Base-by-base conservation (phyloP, 2,329 filamentous ascomycete genomes). In the Colletotrichum endophyticum region DNA sequence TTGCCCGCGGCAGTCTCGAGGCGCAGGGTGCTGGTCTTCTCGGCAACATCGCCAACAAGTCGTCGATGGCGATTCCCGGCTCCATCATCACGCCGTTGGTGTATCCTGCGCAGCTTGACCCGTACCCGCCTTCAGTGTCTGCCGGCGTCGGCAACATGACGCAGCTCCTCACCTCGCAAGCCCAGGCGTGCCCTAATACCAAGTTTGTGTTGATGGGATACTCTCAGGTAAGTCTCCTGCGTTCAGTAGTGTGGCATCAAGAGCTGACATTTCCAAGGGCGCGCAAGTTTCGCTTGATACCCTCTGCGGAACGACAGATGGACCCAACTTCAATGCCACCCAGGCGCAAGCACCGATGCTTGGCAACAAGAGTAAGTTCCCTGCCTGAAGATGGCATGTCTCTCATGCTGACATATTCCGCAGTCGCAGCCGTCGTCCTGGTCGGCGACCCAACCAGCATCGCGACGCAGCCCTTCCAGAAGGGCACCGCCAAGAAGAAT, bases 191-290 rank as follows among this genome's bases (percentile, higher is more conserved):
- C 53, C 85, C 86, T 2, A 77, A 83, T 11, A 81, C 80, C 68
- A 86, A 87, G 79, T 79, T 88, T 53, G 86, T 85, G 3, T 77
- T 88, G 44, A 73, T 88, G 64, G 86, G 86, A 1, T 88, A 86
- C 75, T 88, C 86, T 3, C 86, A 87, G 82, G 84, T 82, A 73
- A 16, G 19, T n/a, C 5, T 44, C 8, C 0, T n/a, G 39, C 19
- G 28, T 3, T 32, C 30, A 9, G 80, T 19, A 3, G 3, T 4
- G 19, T 13, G 12, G 1, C 6, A 28, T 8, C 27, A 19, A 3
- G 9, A 4, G 19, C 56, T 63, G 16, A 72, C 30, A 12, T 11
- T 2, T 11, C 5, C 4, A 39, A 86, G 83, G 86, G 86, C 12
- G 86, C 85, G 0, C 86, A 88, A 61, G 79, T 87, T 28, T 77